Percentiles rank a stretch among this genome's conserved stretches.
phyloP scores from a whole-genome alignment of 768 basidiomycete genomes.

The Psilocybe azurescens region DNA sequence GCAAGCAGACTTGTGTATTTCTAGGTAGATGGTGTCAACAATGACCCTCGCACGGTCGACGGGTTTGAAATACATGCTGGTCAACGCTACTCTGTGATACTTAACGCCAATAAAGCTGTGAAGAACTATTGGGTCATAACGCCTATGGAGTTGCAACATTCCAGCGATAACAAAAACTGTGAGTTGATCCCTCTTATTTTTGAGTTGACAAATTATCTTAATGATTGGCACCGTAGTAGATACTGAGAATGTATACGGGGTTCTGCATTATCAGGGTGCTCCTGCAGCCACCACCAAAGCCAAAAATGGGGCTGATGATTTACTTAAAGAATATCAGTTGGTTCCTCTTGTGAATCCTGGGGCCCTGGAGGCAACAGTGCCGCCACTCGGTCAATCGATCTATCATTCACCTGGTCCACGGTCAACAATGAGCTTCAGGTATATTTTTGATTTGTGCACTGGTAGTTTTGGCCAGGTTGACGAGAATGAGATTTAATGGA shows the following conservation, averaged over 20 bases:
- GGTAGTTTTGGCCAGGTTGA: neutral
- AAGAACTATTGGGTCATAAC: conserved; percentile 49
- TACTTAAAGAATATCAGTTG: neutral
- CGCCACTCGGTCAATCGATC: neutral
- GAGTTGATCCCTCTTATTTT: neutral
- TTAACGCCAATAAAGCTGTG: conserved; percentile 45
- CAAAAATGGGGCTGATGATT: neutral
- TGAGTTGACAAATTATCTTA: neutral
- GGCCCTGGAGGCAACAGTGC: neutral
- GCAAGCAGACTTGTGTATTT: conserved; percentile 36
- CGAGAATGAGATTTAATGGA: neutral
- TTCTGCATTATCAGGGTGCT: neutral
- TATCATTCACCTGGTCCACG: neutral
- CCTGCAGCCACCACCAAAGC: neutral
- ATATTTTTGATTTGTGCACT: neutral
- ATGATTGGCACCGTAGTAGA: neutral
- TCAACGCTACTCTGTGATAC: conserved; percentile 42
- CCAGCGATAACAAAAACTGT: neutral
- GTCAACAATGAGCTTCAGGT: neutral
- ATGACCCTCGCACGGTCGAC: neutral
- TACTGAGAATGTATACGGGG: neutral
- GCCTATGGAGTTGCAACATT: neutral
- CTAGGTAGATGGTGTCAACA: conserved; percentile 24
- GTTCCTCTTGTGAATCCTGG: neutral
- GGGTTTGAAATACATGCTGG: conserved; percentile 20